A percentile compares a stretch with the other conserved stretches of the same genome.
phyloP scores from a whole-genome alignment of 805 yeast species.

The Candida pseudoglaebosa region DNA sequence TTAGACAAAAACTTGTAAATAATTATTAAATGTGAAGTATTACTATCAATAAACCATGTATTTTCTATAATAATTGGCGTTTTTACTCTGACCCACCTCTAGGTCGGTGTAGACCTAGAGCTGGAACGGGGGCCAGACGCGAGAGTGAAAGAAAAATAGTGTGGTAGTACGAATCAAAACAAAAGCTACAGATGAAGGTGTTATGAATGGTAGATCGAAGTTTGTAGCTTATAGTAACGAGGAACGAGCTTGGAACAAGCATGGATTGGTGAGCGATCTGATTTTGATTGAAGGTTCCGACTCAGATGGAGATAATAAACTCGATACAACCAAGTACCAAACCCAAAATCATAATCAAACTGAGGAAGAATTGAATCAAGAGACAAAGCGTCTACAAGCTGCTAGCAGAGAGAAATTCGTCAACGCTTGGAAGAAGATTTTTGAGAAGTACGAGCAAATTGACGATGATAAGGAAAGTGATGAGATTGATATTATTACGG shows the following conservation, averaged over 20 bases:
- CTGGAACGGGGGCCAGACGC: no score
- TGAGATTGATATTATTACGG: conserved; percentile 60
- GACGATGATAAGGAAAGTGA: conserved; percentile 55
- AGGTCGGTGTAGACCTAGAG: no score
- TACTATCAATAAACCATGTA: no score
- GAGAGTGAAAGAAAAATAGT: not conserved
- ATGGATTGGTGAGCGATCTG: conserved; percentile 2
- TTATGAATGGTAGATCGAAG: not conserved
- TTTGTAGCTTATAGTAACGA: not conserved
- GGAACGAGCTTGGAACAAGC: not conserved
- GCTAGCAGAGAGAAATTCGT: conserved; percentile 25
- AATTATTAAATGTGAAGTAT: no score
- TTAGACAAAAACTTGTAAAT: no score
- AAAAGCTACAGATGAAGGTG: not conserved
- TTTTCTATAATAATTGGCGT: no score
- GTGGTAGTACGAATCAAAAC: not conserved
- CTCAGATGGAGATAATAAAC: not conserved
- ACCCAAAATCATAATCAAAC: no score
- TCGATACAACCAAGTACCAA: not conserved
- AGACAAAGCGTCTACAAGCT: conserved; percentile 23
- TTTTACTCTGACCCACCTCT: no score
- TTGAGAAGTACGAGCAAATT: conserved; percentile 47
- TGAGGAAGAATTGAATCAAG: conserved; percentile 19
- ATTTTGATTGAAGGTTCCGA: conserved; percentile 1
- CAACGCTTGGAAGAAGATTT: conserved; percentile 48